Evolutionary conservation across 768 basidiomycete species (phyloP), one percentile per base, ranked within the genome.

Genomic region (Vararia minispora): DNA sequence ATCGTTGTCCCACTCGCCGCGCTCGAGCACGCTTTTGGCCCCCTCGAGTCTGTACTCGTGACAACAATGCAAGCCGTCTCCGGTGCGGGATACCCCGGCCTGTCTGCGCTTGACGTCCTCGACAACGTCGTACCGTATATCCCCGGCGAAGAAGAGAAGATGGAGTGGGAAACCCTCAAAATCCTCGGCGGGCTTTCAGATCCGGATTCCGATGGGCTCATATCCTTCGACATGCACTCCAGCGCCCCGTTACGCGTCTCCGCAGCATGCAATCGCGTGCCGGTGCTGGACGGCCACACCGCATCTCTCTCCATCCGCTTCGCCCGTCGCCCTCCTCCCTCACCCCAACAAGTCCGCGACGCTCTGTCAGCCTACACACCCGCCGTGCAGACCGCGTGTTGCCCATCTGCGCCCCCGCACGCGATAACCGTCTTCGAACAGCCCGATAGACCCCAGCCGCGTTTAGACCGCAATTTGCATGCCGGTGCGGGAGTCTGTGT

Each of bases 21-120:
- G 0, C 73, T 97, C 47, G 91, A 95, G 59, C 74, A 71, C 45
- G 70, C 83, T 0, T 99, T 98, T 45, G 95, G 95, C 5, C 92
- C 91, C n/a, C 68, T 99, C 55, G 87, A 97, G 50, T 72, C 77
- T 2, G 77, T 88, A 52, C 65, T 97, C 53, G 82, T 92, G 56
- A 95, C 90, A 5, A 99, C 95, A 4, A 78, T 98, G 71, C 95
- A 99, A 59, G 95, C 95, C 44, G 91, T 98, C 60, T 92, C 88
- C 0, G 95, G 95, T 26, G 92, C 75, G 0, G 95, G 95, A n/a
- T 99, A 98, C 63, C 95, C 95, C 1, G 95, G 94, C 36, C 79
- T 98, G 1, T 61, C 89, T 10, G 69, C 72, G 29, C 68, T 99
- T 40, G 95, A 98, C 60, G 87, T 97, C 57, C 51, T 95, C 47